A percentile compares a stretch with the other conserved stretches of the same genome.
Conservation (phyloP, 2,329 filamentous ascomycete genomes). For the Botrytis porri region DNA sequence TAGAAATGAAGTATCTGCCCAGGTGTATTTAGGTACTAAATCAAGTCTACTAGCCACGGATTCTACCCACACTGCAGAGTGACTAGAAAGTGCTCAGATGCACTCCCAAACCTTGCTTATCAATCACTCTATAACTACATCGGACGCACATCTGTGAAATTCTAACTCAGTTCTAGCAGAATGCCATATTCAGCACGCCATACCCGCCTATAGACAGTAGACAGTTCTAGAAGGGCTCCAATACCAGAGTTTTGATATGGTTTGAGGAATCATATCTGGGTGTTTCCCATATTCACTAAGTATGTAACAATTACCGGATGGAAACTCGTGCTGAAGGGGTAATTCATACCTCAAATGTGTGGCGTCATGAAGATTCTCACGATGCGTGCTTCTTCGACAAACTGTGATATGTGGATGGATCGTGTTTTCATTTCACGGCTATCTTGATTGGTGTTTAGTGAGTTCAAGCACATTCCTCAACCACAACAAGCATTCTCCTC, state of each 20-base stretch:
- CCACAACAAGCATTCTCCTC: conserved; percentile 5
- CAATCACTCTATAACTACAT: background rate
- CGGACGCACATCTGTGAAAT: background rate
- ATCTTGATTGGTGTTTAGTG: conserved; percentile 9
- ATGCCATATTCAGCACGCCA: background rate
- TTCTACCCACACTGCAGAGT: background rate
- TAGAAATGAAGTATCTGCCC: background rate
- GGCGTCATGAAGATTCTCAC: background rate
- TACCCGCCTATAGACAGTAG: background rate
- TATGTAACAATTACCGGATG: background rate
- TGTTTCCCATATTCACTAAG: background rate
- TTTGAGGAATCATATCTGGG: background rate
- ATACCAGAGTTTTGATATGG: background rate
- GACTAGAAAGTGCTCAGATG: background rate
- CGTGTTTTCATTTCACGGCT: background rate
- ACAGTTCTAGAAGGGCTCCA: background rate
- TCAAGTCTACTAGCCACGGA: background rate
- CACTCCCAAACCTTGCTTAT: background rate
- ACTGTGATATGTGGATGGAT: background rate
- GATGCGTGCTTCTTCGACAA: background rate
- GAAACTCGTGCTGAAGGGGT: background rate
- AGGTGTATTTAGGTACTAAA: too few relatives aligned
- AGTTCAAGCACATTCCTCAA: background rate
- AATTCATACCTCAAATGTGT: background rate
- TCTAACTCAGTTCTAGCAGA: background rate